phyloP scores from a whole-genome alignment of 106 monocot genomes.

The Platanthera zijinensis region DNA sequence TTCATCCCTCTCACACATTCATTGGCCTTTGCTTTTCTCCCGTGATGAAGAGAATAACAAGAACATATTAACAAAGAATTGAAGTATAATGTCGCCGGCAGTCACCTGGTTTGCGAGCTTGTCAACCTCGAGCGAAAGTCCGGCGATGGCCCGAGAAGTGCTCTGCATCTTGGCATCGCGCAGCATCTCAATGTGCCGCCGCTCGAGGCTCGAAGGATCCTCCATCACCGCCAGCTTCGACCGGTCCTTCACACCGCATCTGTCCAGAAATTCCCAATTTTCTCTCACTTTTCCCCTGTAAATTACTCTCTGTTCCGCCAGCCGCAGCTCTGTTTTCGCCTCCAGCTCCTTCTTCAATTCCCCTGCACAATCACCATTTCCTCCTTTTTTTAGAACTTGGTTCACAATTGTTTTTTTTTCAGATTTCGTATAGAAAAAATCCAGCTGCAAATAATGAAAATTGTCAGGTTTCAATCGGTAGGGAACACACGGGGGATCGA shows the following conservation, averaged over 20 bases:
- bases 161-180: constrained; percentile 49
- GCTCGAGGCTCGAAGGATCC: constrained; percentile 53
- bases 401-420: not conserved
- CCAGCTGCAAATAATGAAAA: not conserved
- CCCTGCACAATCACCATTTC: constrained; percentile 26
- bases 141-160: constrained; percentile 39
- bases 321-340: constrained; percentile 39
- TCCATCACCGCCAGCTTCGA: constrained; percentile 59
- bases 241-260: constrained; percentile 56
- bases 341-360: constrained; percentile 70
- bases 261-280: constrained; percentile 55
- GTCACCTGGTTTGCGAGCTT: constrained; percentile 43
- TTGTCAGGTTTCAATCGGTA: too few relatives aligned
- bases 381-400: not conserved
- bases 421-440: too few relatives aligned
- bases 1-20: too few relatives aligned
- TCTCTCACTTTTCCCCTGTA: constrained; percentile 57
- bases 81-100: too few relatives aligned
- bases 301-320: constrained; percentile 54
- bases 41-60: too few relatives aligned
- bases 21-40: too few relatives aligned
- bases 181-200: constrained; percentile 51
- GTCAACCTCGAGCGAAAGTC: constrained; percentile 59
- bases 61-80: too few relatives aligned
- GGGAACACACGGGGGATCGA: too few relatives aligned